Percentiles rank a stretch among this genome's conserved stretches.
phyloP scores from a whole-genome alignment of 225 moss, liverwort and hornwort genomes.

The Anthoceros angustus region DNA sequence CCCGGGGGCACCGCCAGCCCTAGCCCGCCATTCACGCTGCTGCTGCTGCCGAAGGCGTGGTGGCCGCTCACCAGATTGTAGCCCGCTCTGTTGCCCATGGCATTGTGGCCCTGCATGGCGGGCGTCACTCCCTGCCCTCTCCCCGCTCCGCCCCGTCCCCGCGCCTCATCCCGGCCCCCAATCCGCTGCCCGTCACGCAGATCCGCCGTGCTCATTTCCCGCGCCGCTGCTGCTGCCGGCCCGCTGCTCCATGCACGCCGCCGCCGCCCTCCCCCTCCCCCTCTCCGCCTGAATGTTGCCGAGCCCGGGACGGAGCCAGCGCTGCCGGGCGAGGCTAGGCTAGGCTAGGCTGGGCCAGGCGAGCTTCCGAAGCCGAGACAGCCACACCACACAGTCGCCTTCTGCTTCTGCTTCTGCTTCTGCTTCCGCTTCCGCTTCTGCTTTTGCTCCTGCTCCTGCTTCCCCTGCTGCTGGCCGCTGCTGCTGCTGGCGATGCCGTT shows the following conservation, averaged over 20 bases:
- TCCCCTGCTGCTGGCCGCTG: too few species aligned
- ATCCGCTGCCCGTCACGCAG: constrained; percentile 3
- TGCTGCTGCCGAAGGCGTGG: constrained; percentile 79
- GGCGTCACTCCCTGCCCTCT: constrained; percentile 4
- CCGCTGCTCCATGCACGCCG: constrained; percentile 1
- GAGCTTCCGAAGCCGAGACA: too few species aligned
- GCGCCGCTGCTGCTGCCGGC: background rate
- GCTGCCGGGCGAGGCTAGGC: background rate
- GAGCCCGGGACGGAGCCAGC: background rate
- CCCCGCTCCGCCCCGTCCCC: background rate
- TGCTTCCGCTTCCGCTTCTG: too few species aligned
- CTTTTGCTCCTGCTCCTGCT: too few species aligned
- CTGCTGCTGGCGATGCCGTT: too few species aligned
- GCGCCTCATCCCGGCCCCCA: background rate
- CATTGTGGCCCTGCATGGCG: constrained; percentile 6
- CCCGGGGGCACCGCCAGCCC: constrained; percentile 5
- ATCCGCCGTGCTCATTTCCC: constrained; percentile 2
- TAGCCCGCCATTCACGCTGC: constrained; percentile 61
- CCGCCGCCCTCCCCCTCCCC: background rate
- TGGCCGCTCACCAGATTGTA: constrained; percentile 33
- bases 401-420: too few species aligned
- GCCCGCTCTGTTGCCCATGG: constrained; percentile 5
- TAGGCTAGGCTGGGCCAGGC: too few species aligned
- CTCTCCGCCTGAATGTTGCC: too few species aligned
- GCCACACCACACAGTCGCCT: too few species aligned